phyloP scores from a whole-genome alignment of 495 filamentous ascomycete genomes.

The Pyrenula aspistea region DNA sequence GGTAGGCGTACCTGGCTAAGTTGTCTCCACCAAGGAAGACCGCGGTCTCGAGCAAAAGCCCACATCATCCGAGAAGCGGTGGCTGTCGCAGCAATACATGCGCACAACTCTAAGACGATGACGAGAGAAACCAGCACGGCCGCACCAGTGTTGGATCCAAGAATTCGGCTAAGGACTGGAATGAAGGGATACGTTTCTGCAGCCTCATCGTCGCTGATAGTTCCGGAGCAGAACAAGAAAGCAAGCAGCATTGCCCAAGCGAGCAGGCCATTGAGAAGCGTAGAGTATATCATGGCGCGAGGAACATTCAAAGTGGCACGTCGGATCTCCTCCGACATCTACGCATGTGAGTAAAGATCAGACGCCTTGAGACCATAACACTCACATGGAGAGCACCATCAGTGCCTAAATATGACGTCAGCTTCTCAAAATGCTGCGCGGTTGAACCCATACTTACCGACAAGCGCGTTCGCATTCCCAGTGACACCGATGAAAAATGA shows the following conservation, averaged over 20 bases:
- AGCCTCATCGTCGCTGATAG: conserved; percentile 20
- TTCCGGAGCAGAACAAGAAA: conserved; percentile 32
- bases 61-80: conserved; percentile 40
- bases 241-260: conserved; percentile 38
- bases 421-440: too few species aligned
- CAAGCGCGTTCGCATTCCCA: conserved; percentile 4
- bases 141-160: conserved; percentile 31
- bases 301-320: conserved; percentile 34
- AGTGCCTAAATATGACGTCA: too few species aligned
- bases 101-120: conserved; percentile 20
- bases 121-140: conserved; percentile 32
- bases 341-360: not conserved
- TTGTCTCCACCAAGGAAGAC: conserved; percentile 30
- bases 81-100: conserved; percentile 23
- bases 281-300: conserved; percentile 29
- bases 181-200: conserved; percentile 37
- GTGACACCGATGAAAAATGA: conserved; percentile 21
- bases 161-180: conserved; percentile 35
- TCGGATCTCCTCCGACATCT: conserved; percentile 44
- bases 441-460: conserved; percentile 16
- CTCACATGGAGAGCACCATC: too few species aligned
- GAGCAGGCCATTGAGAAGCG: conserved; percentile 33
- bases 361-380: not conserved
- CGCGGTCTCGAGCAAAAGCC: conserved; percentile 42
- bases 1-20: conserved; percentile 27